These are phyloP conservation scores for Lentinula sp. DNA, from an alignment of 768 basidiomycete genomes.

Conservation along the genomic window DNA sequence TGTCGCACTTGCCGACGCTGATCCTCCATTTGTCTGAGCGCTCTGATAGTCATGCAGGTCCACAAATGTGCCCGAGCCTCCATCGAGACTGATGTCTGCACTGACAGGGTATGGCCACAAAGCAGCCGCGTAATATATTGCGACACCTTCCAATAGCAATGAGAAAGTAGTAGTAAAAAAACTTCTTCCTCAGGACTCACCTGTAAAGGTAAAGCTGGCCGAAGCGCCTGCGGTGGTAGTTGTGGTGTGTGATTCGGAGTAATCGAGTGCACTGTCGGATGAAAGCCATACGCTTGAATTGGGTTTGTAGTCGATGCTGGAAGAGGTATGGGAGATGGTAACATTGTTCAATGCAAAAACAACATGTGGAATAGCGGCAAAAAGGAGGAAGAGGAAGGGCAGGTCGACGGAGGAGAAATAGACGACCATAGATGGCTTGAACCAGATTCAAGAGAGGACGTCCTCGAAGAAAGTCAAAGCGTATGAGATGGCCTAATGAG, in stretches of 20 bases:
- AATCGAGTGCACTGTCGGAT: neutral
- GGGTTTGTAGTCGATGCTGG: neutral
- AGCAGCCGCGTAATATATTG: neutral
- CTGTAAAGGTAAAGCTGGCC: constrained; percentile 1
- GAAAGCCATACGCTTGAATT: neutral
- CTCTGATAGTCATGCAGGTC: neutral
- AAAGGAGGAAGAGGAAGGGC: neutral
- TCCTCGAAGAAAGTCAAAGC: neutral
- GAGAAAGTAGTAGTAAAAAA: neutral
- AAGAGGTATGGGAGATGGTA: neutral
- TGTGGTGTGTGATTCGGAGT: neutral
- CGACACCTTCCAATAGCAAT: neutral
- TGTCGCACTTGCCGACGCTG: neutral
- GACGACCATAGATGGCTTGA: neutral
- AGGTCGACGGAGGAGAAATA: neutral
- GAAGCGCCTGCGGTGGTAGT: neutral
- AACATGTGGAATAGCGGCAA: neutral
- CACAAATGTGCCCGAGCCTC: neutral
- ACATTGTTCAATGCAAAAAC: neutral
- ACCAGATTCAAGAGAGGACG: neutral
- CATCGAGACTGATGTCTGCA: neutral
- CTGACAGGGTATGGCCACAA: constrained; percentile 1
- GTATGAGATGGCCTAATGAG: neutral
- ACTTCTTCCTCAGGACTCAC: neutral
- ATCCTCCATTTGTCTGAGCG: neutral